Evolutionary conservation across 2,329 filamentous ascomycete species (phyloP).

Genomic region (Colletotrichum spinosum): DNA sequence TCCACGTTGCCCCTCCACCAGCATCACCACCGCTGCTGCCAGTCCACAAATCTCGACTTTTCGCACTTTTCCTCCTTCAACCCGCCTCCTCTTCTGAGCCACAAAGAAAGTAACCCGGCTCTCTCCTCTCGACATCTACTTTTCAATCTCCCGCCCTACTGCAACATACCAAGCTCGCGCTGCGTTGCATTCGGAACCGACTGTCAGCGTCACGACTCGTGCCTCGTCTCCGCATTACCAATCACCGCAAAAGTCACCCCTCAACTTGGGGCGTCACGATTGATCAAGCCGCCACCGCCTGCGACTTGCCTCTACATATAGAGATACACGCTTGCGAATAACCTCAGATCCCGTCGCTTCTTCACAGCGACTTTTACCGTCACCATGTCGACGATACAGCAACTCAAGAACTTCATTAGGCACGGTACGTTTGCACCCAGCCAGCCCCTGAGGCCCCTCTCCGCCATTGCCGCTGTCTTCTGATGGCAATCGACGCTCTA

Average conservation of each 20-base stretch:
- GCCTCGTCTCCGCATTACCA: slow-evolving; percentile 29
- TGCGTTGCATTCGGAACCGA: slow-evolving; percentile 6
- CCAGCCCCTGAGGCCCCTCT: background rate
- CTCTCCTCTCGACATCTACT: slow-evolving; percentile 1
- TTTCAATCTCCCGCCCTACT: background rate
- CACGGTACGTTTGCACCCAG: slow-evolving; percentile 70
- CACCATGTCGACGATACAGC: slow-evolving; percentile 83
- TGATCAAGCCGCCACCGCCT: slow-evolving; percentile 21
- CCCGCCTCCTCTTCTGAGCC: slow-evolving; percentile 13
- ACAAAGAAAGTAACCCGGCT: slow-evolving; percentile 29
- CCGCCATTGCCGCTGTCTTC: background rate
- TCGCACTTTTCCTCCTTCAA: slow-evolving; percentile 31
- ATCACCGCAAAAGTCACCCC: slow-evolving; percentile 22
- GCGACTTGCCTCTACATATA: slow-evolving; percentile 1
- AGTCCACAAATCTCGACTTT: slow-evolving; percentile 32
- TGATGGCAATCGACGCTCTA: background rate
- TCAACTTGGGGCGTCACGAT: slow-evolving; percentile 17
- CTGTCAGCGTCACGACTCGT: slow-evolving; percentile 26
- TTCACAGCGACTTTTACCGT: slow-evolving; percentile 9
- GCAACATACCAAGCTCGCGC: slow-evolving; percentile 6
- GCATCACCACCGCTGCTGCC: slow-evolving; percentile 23
- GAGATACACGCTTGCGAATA: slow-evolving; percentile 13
- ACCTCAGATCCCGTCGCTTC: slow-evolving; percentile 12
- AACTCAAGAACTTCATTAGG: slow-evolving; percentile 97
- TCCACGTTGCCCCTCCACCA: slow-evolving; percentile 36